Conservation (phyloP, 371 early-diverging fungal species). For the Conidiobolus incongruus region DNA sequence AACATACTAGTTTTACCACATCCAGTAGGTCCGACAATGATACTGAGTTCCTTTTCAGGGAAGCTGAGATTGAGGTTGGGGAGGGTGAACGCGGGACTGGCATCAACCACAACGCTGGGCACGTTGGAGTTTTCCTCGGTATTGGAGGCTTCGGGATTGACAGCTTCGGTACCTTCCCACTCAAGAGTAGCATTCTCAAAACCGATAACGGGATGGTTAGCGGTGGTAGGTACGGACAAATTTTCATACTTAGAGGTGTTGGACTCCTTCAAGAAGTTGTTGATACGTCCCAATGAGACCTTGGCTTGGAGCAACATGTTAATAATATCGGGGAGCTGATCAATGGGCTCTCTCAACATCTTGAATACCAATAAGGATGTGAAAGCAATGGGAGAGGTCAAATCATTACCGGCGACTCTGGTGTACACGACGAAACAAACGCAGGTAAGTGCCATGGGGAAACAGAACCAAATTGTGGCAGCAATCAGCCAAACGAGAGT, state of each 20-base stretch:
- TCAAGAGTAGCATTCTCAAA: constrained; percentile 19
- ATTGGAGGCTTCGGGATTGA: constrained; percentile 7
- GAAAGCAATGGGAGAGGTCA: constrained; percentile 36
- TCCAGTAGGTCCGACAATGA: constrained; percentile 33
- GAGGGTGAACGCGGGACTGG: constrained; percentile 15
- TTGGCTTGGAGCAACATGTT: constrained; percentile 22
- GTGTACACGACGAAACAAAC: constrained; percentile 28
- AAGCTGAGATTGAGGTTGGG: constrained; percentile 22
- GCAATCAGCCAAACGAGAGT: constrained; percentile 18
- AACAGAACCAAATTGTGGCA: constrained; percentile 15
- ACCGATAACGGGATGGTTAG: constrained; percentile 15
- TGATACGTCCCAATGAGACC: constrained; percentile 24
- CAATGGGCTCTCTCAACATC: constrained; percentile 25
- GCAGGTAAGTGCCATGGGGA: constrained; percentile 27
- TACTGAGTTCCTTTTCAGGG: constrained; percentile 25
- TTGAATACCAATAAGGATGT: constrained; percentile 30
- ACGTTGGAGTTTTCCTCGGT: constrained; percentile 1
- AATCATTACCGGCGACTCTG: constrained; percentile 21
- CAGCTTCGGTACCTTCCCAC: constrained; percentile 15
- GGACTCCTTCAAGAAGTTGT: constrained; percentile 22
- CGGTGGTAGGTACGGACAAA: constrained; percentile 4
- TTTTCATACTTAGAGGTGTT: constrained; percentile 13
- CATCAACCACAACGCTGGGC: constrained; percentile 9
- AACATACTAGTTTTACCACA: constrained; percentile 43
- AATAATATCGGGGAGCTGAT: constrained; percentile 25